Evolutionary conservation across 1,284 basidiomycete genomes (phyloP), one percentile per base, ranked within the genome.

Genomic region (Rhodotorula sp.): DNA sequence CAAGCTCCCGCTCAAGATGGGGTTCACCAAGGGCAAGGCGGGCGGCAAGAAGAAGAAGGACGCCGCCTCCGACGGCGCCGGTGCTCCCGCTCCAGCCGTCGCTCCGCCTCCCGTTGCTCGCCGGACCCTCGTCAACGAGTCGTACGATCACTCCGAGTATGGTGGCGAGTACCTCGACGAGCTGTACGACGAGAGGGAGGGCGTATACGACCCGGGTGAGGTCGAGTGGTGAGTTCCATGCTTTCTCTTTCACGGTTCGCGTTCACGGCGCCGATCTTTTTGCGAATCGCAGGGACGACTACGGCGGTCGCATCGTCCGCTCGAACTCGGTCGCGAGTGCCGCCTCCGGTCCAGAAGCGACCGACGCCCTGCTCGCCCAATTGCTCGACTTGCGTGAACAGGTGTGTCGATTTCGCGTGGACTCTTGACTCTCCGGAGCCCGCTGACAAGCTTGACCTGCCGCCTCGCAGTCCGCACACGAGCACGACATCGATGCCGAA

Each of bases 1-100:
- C 1, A 37, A 46, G 29, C 73, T 71, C 44, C 71, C 68, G 72
- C 70, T 79, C 56, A 67, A 68, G 49, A 75, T 79, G 70, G 64
- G 67, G 7, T 60, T 72, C 55, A 49, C 62, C n/a, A 64, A 67
- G 56, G 46, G 60, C 48, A 56, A 46, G 42, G 55, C 49, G 26
- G 56, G 55, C 18, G 30, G 15, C 37, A 24, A 7, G 7, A 29
- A 30, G 30, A 29, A 30, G 20, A 67, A 56, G 49, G 44, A 30
- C 37, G 45, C 33, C 70, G 68, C n/a, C n/a, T n/a, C n/a, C n/a
- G n/a, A n/a, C n/a, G n/a, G n/a, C n/a, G n/a, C 45, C 65, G 74
- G 62, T 58, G 62, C 64, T 26, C 53, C 71, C 24, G 48, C 37
- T 30, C 56, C n/a, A n/a, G 26, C 55, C n/a, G 2, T 8, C 33